A percentile compares a stretch with the other conserved stretches of the same genome.
Conservation (phyloP, 164 flowering plant species). For the Protea cynaroides region DNA sequence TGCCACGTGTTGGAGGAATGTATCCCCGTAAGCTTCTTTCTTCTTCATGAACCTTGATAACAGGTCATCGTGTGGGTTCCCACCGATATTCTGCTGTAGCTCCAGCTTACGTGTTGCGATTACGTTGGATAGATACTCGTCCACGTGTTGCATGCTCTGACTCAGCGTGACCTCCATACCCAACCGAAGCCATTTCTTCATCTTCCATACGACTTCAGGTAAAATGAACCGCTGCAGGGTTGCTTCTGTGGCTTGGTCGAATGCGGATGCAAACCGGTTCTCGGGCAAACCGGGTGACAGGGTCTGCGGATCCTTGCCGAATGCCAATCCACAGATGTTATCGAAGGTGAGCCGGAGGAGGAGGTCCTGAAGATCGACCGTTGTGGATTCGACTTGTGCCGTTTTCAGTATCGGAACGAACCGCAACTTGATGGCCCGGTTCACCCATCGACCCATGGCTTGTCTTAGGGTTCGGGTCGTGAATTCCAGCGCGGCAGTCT, state of each 20-base stretch:
- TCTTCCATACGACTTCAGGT: conserved; percentile 51
- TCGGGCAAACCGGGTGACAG: conserved; percentile 48
- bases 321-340: conserved; percentile 65
- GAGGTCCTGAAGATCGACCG: conserved; percentile 59
- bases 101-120: conserved; percentile 57
- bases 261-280: conserved; percentile 48
- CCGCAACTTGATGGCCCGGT: conserved; percentile 42
- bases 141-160: conserved; percentile 40
- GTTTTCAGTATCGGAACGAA: conserved; percentile 47
- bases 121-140: conserved; percentile 37
- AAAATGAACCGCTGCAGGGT: conserved; percentile 55
- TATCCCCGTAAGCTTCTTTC: conserved; percentile 30
- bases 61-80: conserved; percentile 39
- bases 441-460: conserved; percentile 72
- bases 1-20: conserved; percentile 36
- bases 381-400: conserved; percentile 31
- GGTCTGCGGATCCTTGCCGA: conserved; percentile 61
- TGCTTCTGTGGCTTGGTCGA: conserved; percentile 73
- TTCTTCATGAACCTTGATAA: conserved; percentile 44
- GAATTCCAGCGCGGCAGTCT: conserved; percentile 56
- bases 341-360: conserved; percentile 63
- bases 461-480: conserved; percentile 63
- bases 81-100: conserved; percentile 24
- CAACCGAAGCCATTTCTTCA: conserved; percentile 53
- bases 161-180: conserved; percentile 49